Evolutionary conservation across 2,329 filamentous ascomycete species (phyloP).

Genomic region (Talaromyces islandicus): DNA sequence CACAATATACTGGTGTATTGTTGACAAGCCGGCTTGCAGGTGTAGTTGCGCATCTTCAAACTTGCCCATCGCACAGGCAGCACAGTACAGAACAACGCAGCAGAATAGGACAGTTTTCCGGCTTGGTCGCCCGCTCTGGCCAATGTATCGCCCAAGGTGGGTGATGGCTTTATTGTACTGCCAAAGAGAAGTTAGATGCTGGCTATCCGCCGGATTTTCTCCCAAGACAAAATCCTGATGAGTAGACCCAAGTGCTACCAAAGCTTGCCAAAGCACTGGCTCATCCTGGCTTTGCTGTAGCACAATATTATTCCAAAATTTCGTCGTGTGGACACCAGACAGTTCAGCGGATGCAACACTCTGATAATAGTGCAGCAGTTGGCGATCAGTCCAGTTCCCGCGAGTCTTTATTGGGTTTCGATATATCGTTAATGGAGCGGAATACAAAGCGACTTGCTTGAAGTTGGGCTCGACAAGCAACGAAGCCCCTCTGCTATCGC

Average conservation of each 20-base stretch:
- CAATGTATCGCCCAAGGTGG: neutral
- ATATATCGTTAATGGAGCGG: neutral
- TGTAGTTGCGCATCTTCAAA: slow-evolving; percentile 2
- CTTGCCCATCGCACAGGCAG: neutral
- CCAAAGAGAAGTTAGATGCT: neutral
- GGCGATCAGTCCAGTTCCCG: neutral
- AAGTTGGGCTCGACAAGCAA: neutral
- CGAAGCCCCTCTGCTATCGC: neutral
- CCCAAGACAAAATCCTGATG: neutral
- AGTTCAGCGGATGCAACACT: neutral
- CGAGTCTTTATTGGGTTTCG: neutral
- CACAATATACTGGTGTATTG: neutral
- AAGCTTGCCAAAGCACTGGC: neutral
- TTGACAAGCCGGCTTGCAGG: neutral
- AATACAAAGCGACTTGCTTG: neutral
- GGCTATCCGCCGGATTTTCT: neutral
- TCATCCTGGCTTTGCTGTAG: neutral
- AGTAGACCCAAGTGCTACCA: slow-evolving; percentile 1
- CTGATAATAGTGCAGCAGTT: neutral
- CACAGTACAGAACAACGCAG: neutral
- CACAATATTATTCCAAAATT: slow-evolving; percentile 2
- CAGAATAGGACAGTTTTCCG: neutral
- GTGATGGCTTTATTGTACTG: neutral
- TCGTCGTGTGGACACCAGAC: neutral
- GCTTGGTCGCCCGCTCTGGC: neutral